phyloP scores from a whole-genome alignment of 148 eudicot species.

The Rhododendron ovatum region DNA sequence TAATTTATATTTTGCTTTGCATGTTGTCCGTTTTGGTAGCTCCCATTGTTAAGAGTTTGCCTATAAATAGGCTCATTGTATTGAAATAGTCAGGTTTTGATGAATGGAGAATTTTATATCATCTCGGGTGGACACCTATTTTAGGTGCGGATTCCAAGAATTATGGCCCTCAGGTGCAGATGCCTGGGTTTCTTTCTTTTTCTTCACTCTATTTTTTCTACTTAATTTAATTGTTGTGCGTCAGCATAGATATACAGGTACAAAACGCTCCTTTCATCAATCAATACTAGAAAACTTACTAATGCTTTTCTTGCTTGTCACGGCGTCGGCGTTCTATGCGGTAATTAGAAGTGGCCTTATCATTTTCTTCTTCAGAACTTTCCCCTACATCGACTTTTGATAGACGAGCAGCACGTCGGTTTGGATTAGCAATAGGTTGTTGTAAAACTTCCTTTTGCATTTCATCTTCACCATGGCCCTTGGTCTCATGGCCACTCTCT shows the following conservation, averaged over 20 bases:
- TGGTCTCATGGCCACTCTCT: neutral
- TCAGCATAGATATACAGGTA: neutral
- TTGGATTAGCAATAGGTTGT: slow-evolving; percentile 15
- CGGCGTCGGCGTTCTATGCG: slow-evolving; percentile 17
- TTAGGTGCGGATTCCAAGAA: neutral
- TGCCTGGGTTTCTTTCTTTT: neutral
- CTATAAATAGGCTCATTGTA: neutral
- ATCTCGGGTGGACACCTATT: neutral
- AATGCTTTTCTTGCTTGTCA: slow-evolving; percentile 13
- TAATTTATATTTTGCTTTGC: neutral
- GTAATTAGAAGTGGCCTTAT: slow-evolving; percentile 13
- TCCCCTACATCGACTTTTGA: slow-evolving; percentile 24
- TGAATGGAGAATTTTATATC: neutral
- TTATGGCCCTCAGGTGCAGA: neutral
- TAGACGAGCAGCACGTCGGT: slow-evolving; percentile 11
- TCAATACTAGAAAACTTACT: slow-evolving; percentile 21
- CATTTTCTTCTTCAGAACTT: slow-evolving; percentile 31
- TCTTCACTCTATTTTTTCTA: neutral
- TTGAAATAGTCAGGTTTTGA: neutral
- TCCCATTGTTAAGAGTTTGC: neutral
- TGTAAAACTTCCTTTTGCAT: slow-evolving; percentile 6
- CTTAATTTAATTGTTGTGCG: neutral
- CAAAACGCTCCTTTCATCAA: neutral
- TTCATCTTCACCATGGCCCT: slow-evolving; percentile 5
- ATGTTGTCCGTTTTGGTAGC: neutral